Conservation (phyloP, 169 alveolate species). For the Plasmodium adleri region DNA sequence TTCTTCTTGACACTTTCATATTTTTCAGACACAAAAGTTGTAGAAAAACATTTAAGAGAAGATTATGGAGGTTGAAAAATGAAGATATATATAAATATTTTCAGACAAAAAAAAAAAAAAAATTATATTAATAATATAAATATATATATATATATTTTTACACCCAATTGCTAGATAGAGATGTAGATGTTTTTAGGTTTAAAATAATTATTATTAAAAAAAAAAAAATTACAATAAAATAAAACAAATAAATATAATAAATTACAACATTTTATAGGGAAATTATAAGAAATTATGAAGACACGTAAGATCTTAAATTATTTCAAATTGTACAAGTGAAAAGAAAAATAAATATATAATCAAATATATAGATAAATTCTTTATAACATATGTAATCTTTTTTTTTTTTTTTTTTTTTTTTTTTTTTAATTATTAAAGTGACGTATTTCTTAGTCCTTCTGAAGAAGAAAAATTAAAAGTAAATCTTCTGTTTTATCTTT, state of each 20-base stretch:
- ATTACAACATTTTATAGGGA: constrained; percentile 32
- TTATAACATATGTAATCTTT: no score
- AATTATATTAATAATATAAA: not conserved
- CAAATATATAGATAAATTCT: not conserved
- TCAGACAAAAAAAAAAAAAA: not conserved
- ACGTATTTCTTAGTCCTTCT: constrained; percentile 18
- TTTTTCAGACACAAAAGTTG: constrained; percentile 37
- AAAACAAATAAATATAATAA: not conserved
- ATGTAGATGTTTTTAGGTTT: constrained; percentile 68
- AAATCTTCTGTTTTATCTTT: not conserved
- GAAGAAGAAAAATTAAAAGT: constrained; percentile 68
- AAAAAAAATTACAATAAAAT: not conserved
- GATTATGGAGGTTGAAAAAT: constrained; percentile 58
- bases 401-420: not conserved
- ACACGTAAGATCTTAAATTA: constrained; percentile 23
- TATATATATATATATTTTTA: not conserved
- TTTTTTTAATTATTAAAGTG: constrained; percentile 12
- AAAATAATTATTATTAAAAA: not conserved
- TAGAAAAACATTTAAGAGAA: constrained; percentile 57
- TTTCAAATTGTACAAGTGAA: no score
- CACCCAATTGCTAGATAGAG: constrained; percentile 34
- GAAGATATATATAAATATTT: not conserved
- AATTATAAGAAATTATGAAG: constrained; percentile 60
- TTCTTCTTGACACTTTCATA: no score
- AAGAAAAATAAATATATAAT: not conserved